A percentile compares a stretch with the other conserved stretches of the same genome.
Evolutionary conservation across 2,329 filamentous ascomycete genomes (phyloP).

Genomic region (Cryphonectria carpinicola): DNA sequence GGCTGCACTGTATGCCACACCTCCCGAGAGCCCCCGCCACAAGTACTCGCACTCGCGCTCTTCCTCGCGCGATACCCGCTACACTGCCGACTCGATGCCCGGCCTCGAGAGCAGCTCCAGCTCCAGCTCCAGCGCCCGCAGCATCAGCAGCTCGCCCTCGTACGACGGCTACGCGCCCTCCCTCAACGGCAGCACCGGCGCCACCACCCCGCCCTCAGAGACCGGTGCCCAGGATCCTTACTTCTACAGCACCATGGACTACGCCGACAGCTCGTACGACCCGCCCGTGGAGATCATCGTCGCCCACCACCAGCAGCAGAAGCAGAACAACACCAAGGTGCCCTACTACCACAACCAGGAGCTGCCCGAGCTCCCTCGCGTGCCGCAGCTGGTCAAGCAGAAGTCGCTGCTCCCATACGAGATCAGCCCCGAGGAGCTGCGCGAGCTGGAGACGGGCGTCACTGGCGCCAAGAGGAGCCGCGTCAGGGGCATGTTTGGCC

Average conservation of each 20-base stretch:
- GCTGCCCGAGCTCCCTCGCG: conserved; percentile 30
- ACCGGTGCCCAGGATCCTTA: conserved; percentile 48
- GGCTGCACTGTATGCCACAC: conserved; percentile 46
- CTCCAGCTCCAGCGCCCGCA: conserved; percentile 43
- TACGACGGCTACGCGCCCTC: conserved; percentile 42
- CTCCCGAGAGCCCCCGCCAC: conserved; percentile 49
- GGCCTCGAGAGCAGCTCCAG: conserved; percentile 41
- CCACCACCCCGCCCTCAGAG: conserved; percentile 55
- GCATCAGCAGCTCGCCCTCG: conserved; percentile 53
- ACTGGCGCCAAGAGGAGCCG: conserved; percentile 49
- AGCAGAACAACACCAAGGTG: conserved; percentile 33
- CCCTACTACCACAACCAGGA: conserved; percentile 34
- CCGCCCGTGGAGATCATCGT: conserved; percentile 53
- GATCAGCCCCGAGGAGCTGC: conserved; percentile 57
- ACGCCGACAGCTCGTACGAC: conserved; percentile 47
- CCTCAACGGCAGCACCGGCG: conserved; percentile 41
- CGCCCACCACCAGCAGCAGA: conserved; percentile 44
- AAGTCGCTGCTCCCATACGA: conserved; percentile 55
- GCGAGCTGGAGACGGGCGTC: conserved; percentile 51
- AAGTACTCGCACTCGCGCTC: conserved; percentile 43
- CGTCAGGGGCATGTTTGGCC: conserved; percentile 56
- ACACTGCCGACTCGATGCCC: conserved; percentile 37
- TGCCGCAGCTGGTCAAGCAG: conserved; percentile 31
- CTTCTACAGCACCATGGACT: conserved; percentile 39
- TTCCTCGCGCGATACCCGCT: conserved; percentile 20